Conservation (phyloP, 768 basidiomycete species). For the Galerina marginata region DNA sequence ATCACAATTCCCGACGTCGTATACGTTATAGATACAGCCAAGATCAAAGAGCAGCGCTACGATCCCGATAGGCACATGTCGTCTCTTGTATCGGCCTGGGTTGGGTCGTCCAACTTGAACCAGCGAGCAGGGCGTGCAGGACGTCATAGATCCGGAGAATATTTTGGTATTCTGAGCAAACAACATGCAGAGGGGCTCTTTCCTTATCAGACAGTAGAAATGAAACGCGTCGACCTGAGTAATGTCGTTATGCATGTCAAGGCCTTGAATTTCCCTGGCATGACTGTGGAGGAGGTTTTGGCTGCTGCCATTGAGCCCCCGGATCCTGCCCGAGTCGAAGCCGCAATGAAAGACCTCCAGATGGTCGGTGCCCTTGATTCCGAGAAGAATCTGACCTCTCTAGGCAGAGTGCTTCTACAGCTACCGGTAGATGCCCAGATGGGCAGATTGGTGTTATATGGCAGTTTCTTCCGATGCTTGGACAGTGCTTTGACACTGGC, state of each 20-base stretch:
- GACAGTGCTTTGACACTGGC: conserved; percentile 88
- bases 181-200: conserved; percentile 63
- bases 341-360: conserved; percentile 79
- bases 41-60: conserved; percentile 88
- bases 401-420: conserved; percentile 88
- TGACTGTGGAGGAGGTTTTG: conserved; percentile 88
- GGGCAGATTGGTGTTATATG: conserved; percentile 88
- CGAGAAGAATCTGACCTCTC: conserved; percentile 77
- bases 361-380: conserved; percentile 89
- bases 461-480: conserved; percentile 91
- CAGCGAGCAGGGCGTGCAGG: conserved; percentile 94
- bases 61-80: conserved; percentile 91
- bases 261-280: conserved; percentile 85
- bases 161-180: conserved; percentile 82
- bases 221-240: conserved; percentile 89
- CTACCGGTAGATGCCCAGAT: conserved; percentile 90
- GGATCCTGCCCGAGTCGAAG: conserved; percentile 70
- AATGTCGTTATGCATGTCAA: conserved; percentile 98
- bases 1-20: conserved; percentile 96
- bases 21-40: conserved; percentile 89
- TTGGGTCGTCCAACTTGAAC: conserved; percentile 87
- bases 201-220: conserved; percentile 91
- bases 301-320: conserved; percentile 89
- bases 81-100: conserved; percentile 89
- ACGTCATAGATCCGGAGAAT: conserved; percentile 88